These are phyloP conservation scores for Chaetomium tenue DNA, from an alignment of 495 filamentous ascomycete species.

Conservation along the genomic window DNA sequence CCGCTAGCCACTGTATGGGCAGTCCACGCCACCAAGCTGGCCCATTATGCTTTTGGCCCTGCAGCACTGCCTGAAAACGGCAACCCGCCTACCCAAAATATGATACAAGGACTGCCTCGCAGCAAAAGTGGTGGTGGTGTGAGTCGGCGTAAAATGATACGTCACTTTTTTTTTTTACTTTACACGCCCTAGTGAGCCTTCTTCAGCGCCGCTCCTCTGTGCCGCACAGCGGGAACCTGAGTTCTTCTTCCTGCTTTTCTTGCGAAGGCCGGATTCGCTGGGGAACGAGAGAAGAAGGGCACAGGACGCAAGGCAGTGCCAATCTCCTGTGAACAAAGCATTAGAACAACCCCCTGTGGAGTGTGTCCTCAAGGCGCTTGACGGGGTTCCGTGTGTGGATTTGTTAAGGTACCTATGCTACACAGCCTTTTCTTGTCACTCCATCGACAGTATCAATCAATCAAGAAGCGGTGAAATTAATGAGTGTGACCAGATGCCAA, in stretches of 20 bases:
- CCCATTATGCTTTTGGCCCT: background rate
- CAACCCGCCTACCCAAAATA: background rate
- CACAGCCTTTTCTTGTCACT: background rate
- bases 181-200: background rate
- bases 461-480: background rate
- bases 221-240: background rate
- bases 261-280: background rate
- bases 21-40: background rate
- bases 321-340: background rate
- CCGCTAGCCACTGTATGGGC: background rate
- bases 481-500: background rate
- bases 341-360: background rate
- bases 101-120: background rate
- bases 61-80: slow-evolving; percentile 7
- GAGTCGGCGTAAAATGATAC: background rate
- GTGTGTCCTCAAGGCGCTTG: background rate
- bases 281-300: background rate
- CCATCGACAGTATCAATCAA: background rate
- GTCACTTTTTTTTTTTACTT: too few species aligned
- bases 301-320: background rate
- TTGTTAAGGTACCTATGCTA: background rate
- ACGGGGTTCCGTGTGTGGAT: background rate
- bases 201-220: background rate
- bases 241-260: background rate
- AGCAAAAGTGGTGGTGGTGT: background rate